A percentile compares a stretch with the other conserved stretches of the same genome.
These are phyloP conservation scores for Cordyceps pruinosa DNA, from an alignment of 2,329 filamentous ascomycete genomes.

Conservation along the genomic window DNA sequence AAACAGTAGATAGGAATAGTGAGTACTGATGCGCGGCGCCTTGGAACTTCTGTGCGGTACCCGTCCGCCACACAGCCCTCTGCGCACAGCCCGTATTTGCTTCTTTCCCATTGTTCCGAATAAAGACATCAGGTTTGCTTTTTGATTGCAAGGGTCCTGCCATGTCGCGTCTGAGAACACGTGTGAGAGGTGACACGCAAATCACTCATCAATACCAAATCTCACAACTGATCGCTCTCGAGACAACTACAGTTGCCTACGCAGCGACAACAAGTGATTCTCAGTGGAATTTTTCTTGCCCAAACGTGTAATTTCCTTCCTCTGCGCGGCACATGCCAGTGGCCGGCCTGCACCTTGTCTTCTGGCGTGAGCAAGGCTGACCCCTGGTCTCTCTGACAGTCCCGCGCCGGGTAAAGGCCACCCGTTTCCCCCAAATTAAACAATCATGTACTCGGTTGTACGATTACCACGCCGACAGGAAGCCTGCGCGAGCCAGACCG, in stretches of 20 bases:
- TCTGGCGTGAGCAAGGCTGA: neutral
- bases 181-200: neutral
- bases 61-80: neutral
- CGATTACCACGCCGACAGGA: neutral
- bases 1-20: too few relatives aligned
- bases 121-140: neutral
- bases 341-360: neutral
- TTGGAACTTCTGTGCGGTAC: neutral
- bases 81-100: neutral
- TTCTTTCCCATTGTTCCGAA: slow-evolving; percentile 5
- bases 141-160: neutral
- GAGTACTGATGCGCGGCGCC: too few relatives aligned
- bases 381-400: neutral
- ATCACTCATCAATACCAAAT: too few relatives aligned
- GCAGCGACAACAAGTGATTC: neutral
- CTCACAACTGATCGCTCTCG: too few relatives aligned
- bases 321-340: neutral
- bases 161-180: neutral
- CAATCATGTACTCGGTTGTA: neutral
- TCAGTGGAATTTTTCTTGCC: neutral
- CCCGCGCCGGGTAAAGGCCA: neutral
- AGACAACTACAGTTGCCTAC: too few relatives aligned
- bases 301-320: neutral
- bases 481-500: neutral
- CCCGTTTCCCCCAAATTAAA: slow-evolving; percentile 10